These are phyloP conservation scores for Lactarius sanguifluus DNA, from an alignment of 768 basidiomycete genomes.

Conservation along the genomic window DNA sequence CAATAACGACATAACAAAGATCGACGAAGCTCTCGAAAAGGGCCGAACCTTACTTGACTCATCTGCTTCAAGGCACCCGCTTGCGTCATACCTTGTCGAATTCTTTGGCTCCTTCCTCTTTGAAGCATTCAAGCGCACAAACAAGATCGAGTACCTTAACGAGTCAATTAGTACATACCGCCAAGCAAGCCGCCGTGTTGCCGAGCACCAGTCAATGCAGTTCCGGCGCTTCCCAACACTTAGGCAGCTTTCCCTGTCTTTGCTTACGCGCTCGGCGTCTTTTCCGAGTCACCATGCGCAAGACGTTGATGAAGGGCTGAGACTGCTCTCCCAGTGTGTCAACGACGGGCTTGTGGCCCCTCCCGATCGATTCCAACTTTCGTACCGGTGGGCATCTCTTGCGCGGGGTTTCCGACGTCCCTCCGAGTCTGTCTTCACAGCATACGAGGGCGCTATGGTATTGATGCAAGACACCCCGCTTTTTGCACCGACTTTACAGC, in stretches of 20 bases:
- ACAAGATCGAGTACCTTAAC: background rate
- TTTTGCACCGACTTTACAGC: constrained; percentile 4
- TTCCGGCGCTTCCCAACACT: background rate
- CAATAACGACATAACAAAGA: too few relatives aligned
- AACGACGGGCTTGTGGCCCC: background rate
- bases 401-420: background rate
- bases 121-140: background rate
- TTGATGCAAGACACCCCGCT: background rate
- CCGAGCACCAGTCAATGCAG: too few relatives aligned
- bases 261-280: background rate
- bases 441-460: background rate
- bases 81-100: background rate
- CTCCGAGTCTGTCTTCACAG: background rate
- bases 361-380: background rate
- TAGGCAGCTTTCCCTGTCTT: background rate
- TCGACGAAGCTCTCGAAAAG: too few relatives aligned
- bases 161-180: background rate
- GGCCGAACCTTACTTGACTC: background rate
- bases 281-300: background rate
- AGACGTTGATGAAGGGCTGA: background rate
- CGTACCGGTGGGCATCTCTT: background rate
- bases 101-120: background rate
- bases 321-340: background rate
- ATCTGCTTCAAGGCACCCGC: background rate
- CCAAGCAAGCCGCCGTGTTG: background rate